Conservation (phyloP, 2,329 filamentous ascomycete species). For the Venturiaceae sp. region DNA sequence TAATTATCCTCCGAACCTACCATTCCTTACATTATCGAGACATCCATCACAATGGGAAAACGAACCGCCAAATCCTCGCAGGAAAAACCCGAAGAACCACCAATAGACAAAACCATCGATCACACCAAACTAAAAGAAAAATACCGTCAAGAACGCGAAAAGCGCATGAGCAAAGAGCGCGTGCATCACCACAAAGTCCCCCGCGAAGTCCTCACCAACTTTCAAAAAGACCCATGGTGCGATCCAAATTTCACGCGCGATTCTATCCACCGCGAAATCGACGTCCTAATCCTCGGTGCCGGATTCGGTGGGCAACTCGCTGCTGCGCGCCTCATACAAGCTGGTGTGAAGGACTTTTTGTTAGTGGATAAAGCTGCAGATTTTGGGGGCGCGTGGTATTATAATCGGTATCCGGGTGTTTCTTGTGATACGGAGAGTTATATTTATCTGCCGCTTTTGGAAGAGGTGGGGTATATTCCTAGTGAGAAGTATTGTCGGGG, state of each 20-base stretch:
- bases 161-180: slow-evolving; percentile 15
- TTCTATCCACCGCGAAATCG: slow-evolving; percentile 16
- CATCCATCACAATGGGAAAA: not conserved
- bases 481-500: slow-evolving; percentile 37
- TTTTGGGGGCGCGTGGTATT: slow-evolving; percentile 37
- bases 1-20: not conserved
- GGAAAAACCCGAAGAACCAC: not conserved
- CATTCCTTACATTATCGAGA: too few species aligned
- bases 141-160: slow-evolving; percentile 20
- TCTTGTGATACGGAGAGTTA: slow-evolving; percentile 35
- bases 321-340: slow-evolving; percentile 29
- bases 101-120: not conserved
- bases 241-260: slow-evolving; percentile 11
- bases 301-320: slow-evolving; percentile 35
- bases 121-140: slow-evolving; percentile 10
- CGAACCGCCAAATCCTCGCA: not conserved
- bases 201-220: not conserved
- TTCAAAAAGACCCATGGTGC: slow-evolving; percentile 2
- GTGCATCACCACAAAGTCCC: not conserved
- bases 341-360: slow-evolving; percentile 28
- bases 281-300: slow-evolving; percentile 31
- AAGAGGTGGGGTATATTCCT: slow-evolving; percentile 50
- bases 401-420: slow-evolving; percentile 16
- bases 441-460: slow-evolving; percentile 47
- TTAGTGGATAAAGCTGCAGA: slow-evolving; percentile 37